phyloP scores from a whole-genome alignment of 208 protist genomes.

The Tritrichomonas musculus region DNA sequence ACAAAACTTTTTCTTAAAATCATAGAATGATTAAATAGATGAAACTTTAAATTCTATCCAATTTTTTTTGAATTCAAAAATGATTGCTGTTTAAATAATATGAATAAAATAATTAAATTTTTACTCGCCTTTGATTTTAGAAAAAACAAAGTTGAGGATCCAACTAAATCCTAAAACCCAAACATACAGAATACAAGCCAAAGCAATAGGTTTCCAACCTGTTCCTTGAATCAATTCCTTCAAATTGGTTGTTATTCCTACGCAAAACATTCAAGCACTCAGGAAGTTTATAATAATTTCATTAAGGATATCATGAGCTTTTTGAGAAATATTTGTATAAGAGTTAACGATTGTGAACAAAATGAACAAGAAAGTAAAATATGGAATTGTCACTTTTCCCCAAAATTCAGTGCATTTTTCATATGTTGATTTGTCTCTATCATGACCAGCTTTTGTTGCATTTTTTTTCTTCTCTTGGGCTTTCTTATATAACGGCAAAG shows the following conservation, averaged over 20 bases:
- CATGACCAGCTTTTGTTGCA: no score
- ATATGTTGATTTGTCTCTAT: no score
- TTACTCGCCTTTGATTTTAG: no score
- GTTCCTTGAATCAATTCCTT: background rate
- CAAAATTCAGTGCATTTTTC: no score
- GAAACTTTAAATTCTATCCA: no score
- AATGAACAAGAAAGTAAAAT: background rate
- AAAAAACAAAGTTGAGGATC: background rate
- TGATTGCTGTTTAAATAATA: no score
- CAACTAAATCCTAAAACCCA: slow-evolving; percentile 19
- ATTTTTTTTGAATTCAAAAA: no score
- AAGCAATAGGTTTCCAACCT: background rate
- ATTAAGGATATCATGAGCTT: background rate
- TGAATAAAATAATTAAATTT: no score
- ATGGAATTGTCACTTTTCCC: background rate
- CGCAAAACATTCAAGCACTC: background rate
- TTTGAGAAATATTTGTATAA: background rate
- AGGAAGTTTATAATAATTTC: background rate
- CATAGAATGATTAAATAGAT: no score
- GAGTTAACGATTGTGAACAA: background rate
- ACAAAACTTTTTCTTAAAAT: no score
- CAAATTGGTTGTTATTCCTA: background rate
- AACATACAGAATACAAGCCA: background rate
- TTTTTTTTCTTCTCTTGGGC: background rate
- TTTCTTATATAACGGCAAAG: background rate